Evolutionary conservation across 2,329 filamentous ascomycete species (phyloP).

Genomic region (Pseudogymnoascus sp.): DNA sequence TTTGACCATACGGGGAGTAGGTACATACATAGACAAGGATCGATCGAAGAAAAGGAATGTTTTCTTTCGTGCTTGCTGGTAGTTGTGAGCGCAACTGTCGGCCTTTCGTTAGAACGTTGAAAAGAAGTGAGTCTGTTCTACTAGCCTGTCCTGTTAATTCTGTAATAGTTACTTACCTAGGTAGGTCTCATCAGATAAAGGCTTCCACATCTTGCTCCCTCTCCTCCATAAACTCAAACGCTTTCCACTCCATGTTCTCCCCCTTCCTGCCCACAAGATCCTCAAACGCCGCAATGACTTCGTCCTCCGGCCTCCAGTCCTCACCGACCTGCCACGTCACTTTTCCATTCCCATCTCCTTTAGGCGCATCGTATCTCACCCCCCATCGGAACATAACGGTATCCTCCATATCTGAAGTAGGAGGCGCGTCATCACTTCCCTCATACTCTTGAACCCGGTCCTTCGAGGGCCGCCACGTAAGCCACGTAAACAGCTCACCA

Average conservation of each 20-base stretch:
- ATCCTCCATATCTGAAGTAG: not conserved
- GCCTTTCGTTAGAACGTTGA: not conserved
- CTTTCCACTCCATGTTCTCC: conserved; percentile 6
- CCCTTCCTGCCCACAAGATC: conserved; percentile 13
- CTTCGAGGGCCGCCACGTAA: conserved; percentile 16
- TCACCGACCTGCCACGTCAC: conserved; percentile 17
- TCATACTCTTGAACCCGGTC: conserved; percentile 15
- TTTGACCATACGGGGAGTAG: not conserved
- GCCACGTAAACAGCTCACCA: conserved; percentile 16
- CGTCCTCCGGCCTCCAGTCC: conserved; percentile 15
- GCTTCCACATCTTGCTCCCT: not conserved
- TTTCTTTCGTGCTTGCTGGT: not conserved
- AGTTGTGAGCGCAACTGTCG: not conserved
- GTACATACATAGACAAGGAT: conserved; percentile 2
- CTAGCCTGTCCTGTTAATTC: not conserved
- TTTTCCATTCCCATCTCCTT: conserved; percentile 12
- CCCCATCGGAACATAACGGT: conserved; percentile 17
- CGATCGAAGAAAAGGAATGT: not conserved
- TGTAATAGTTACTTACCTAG: not conserved
- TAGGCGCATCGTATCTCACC: conserved; percentile 15
- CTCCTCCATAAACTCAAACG: not conserved
- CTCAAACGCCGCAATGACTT: conserved; percentile 15
- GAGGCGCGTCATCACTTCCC: conserved; percentile 7
- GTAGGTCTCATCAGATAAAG: not conserved
- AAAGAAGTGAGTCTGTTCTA: not conserved